Evolutionary conservation across 371 early-diverging fungal genomes (phyloP).

Genomic region (Homolaphlyctis polyrhiza): DNA sequence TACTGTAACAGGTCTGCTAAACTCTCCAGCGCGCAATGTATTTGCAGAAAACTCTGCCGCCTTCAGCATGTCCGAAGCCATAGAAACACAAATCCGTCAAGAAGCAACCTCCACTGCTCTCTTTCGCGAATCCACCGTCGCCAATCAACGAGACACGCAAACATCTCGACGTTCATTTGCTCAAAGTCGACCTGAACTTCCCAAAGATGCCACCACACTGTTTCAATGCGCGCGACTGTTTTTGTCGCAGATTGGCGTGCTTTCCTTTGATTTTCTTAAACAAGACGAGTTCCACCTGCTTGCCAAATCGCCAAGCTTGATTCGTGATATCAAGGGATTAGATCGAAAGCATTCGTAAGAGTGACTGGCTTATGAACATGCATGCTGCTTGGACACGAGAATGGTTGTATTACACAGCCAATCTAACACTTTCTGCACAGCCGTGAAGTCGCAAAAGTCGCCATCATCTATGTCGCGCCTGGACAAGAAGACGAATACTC

Average conservation of each 20-base stretch:
- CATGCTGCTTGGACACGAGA: too few species aligned
- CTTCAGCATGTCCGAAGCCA: constrained; percentile 18
- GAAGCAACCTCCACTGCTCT: constrained; percentile 22
- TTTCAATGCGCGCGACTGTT: constrained; percentile 63
- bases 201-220: constrained; percentile 47
- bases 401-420: too few species aligned
- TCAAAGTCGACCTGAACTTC: neutral
- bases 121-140: neutral
- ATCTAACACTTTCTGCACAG: constrained; percentile 4
- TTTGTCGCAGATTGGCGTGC: constrained; percentile 69
- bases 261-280: constrained; percentile 68
- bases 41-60: neutral
- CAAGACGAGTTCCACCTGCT: constrained; percentile 65
- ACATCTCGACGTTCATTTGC: neutral
- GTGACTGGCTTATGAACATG: neutral
- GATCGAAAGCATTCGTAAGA: constrained; percentile 72
- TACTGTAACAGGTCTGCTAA: constrained; percentile 37
- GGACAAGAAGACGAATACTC: constrained; percentile 83
- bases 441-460: constrained; percentile 85
- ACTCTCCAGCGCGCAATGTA: constrained; percentile 29
- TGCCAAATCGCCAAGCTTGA: constrained; percentile 59
- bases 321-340: constrained; percentile 68
- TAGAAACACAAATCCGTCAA: constrained; percentile 51
- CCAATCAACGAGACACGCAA: neutral
- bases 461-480: constrained; percentile 82